phyloP scores from a whole-genome alignment of 2,329 filamentous ascomycete genomes.

The Fusarium floridanum region DNA sequence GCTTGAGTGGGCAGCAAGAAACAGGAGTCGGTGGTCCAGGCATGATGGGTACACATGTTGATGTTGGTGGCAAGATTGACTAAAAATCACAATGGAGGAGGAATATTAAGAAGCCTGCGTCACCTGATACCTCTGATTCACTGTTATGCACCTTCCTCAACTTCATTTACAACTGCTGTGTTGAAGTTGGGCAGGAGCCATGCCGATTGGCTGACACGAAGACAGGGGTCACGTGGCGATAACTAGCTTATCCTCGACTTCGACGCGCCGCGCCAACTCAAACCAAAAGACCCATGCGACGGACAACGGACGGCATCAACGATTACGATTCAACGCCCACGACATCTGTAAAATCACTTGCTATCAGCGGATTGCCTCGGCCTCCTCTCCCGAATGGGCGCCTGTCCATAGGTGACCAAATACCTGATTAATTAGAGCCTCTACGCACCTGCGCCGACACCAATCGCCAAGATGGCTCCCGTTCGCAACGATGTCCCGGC shows the following conservation, averaged over 20 bases:
- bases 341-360: slow-evolving; percentile 12
- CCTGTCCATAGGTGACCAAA: slow-evolving; percentile 7
- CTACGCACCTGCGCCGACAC: slow-evolving; percentile 16
- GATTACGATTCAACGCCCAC: slow-evolving; percentile 32
- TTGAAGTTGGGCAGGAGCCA: slow-evolving; percentile 7
- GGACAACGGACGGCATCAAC: slow-evolving; percentile 28
- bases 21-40: slow-evolving; percentile 48
- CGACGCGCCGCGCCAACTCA: slow-evolving; percentile 37
- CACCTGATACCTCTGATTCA: background rate
- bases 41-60: slow-evolving; percentile 36
- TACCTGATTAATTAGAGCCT: slow-evolving; percentile 14
- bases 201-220: slow-evolving; percentile 11
- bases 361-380: background rate
- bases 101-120: background rate
- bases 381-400: slow-evolving; percentile 11
- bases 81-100: background rate
- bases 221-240: slow-evolving; percentile 32
- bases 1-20: slow-evolving; percentile 46
- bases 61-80: background rate
- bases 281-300: slow-evolving; percentile 37
- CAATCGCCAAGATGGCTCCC: slow-evolving; percentile 48
- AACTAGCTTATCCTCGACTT: slow-evolving; percentile 21
- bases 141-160: slow-evolving; percentile 7
- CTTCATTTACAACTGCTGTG: slow-evolving; percentile 70
- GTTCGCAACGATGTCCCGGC: slow-evolving; percentile 53